These are phyloP conservation scores for Arachis monticola DNA, from an alignment of 331 rosid species.

Conservation along the genomic window DNA sequence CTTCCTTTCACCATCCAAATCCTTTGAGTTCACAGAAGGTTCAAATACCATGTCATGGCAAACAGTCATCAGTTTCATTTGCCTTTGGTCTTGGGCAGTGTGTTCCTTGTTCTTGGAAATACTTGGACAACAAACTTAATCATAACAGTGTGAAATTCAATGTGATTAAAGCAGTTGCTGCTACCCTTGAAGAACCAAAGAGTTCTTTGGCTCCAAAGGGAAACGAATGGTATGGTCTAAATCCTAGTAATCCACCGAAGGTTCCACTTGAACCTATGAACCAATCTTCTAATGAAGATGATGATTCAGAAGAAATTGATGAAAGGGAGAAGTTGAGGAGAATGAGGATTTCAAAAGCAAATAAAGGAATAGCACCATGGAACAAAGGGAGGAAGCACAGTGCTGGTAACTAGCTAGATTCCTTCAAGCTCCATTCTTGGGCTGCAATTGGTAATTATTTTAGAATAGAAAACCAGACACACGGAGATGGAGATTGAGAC, in stretches of 20 bases:
- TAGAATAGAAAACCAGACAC: too few species aligned
- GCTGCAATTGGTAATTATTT: too few species aligned
- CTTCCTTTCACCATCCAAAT: conserved; percentile 46
- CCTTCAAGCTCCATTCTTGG: too few species aligned
- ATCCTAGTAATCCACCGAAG: conserved; percentile 30
- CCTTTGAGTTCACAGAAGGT: conserved; percentile 42
- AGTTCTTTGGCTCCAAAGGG: conserved; percentile 42
- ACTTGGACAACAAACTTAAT: conserved; percentile 29
- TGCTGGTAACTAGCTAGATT: conserved; percentile 53
- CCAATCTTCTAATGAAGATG: conserved; percentile 40
- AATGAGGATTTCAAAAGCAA: conserved; percentile 75
- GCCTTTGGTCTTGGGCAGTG: conserved; percentile 50
- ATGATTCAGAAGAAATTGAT: conserved; percentile 47
- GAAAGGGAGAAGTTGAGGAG: conserved; percentile 69
- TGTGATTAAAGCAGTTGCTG: conserved; percentile 66
- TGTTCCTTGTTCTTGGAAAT: conserved; percentile 52
- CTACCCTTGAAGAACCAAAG: conserved; percentile 66
- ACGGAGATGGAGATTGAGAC: too few species aligned
- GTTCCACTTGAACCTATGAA: conserved; percentile 10
- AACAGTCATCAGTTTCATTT: conserved; percentile 42
- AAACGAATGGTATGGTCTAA: conserved; percentile 31
- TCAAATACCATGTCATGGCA: conserved; percentile 46
- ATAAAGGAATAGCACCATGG: conserved; percentile 78
- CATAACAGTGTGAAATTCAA: conserved; percentile 38
- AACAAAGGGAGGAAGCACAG: conserved; percentile 85